Evolutionary conservation across 2,329 filamentous ascomycete genomes (phyloP).

Genomic region (Thermothelomyces thermophilus): DNA sequence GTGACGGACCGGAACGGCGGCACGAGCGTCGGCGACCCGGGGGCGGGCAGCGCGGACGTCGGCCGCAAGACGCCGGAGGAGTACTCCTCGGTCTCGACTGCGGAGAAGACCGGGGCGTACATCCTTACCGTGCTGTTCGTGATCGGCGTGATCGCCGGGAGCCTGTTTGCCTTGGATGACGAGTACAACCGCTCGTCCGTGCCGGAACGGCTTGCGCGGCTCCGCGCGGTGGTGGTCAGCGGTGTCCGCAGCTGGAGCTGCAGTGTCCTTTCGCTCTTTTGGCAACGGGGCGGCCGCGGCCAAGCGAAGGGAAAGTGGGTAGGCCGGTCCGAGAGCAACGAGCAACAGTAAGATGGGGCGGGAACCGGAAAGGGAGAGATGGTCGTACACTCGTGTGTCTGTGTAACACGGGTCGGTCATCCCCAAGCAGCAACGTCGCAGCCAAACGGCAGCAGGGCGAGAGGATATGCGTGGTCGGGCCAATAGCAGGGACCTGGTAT

Average conservation of each 20-base stretch:
- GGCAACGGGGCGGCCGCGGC: background rate
- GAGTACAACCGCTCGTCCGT: constrained; percentile 35
- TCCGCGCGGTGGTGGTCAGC: constrained; percentile 13
- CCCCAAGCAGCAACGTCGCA: background rate
- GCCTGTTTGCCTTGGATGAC: constrained; percentile 43
- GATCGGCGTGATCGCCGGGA: constrained; percentile 46
- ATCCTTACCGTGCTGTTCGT: constrained; percentile 47
- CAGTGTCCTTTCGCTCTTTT: background rate
- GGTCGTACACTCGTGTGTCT: background rate
- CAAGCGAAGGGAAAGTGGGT: constrained; percentile 1
- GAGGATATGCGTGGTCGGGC: background rate
- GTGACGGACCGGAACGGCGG: constrained; percentile 50
- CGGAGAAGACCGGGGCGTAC: constrained; percentile 54
- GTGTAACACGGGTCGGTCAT: background rate
- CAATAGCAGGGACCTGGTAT: no score
- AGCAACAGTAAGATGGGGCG: no score
- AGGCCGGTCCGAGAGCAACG: constrained; percentile 1
- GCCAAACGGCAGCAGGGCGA: background rate
- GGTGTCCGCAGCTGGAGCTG: constrained; percentile 1
- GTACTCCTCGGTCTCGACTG: constrained; percentile 42
- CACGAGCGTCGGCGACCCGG: constrained; percentile 40
- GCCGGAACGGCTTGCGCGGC: constrained; percentile 29
- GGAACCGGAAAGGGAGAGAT: background rate
- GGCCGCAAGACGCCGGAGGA: constrained; percentile 30
- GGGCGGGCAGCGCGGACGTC: constrained; percentile 36